Percentiles rank a stretch among this genome's conserved stretches.
Conservation (phyloP, 2,329 filamentous ascomycete species). For the Teratosphaeria nubilosa region DNA sequence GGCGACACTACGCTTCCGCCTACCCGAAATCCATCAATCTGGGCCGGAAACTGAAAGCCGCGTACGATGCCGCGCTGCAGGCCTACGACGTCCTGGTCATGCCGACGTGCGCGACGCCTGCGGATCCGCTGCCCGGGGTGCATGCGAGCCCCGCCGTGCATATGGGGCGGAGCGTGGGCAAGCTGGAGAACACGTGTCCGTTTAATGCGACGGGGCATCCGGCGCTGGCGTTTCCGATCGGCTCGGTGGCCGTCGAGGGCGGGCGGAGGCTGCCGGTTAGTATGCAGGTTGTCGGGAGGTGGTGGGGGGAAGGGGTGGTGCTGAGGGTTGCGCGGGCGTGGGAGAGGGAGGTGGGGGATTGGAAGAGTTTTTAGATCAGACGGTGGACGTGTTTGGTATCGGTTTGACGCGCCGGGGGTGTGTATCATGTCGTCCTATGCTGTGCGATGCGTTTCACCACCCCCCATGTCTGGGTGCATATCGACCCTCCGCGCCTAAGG, state of each 20-base stretch:
- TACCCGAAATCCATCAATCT: conserved; percentile 39
- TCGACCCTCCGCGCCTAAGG: too few species aligned
- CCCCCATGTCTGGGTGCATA: too few species aligned
- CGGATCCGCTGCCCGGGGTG: conserved; percentile 26
- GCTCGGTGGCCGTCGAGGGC: conserved; percentile 17
- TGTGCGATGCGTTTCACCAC: too few species aligned
- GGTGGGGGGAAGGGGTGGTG: conserved; percentile 42
- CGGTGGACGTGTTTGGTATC: too few species aligned
- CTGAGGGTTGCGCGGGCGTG: conserved; percentile 37
- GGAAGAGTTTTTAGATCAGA: conserved; percentile 28
- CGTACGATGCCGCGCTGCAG: conserved; percentile 35
- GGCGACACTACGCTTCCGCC: conserved; percentile 15
- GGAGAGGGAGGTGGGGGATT: conserved; percentile 35
- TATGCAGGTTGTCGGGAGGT: conserved; percentile 29
- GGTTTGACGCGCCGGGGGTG: too few species aligned
- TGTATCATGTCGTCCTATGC: too few species aligned
- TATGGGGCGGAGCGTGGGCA: conserved; percentile 43
- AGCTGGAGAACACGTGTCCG: conserved; percentile 46
- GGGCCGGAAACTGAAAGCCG: conserved; percentile 34
- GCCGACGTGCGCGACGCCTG: conserved; percentile 38
- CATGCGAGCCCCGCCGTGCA: conserved; percentile 35
- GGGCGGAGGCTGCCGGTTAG: conserved; percentile 17
- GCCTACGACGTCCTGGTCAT: conserved; percentile 38
- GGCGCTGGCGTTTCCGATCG: conserved; percentile 37
- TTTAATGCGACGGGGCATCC: conserved; percentile 44